A percentile compares a stretch with the other conserved stretches of the same genome.
Conservation (phyloP, 768 basidiomycete species). For the Hysterangium stoloniferum region DNA sequence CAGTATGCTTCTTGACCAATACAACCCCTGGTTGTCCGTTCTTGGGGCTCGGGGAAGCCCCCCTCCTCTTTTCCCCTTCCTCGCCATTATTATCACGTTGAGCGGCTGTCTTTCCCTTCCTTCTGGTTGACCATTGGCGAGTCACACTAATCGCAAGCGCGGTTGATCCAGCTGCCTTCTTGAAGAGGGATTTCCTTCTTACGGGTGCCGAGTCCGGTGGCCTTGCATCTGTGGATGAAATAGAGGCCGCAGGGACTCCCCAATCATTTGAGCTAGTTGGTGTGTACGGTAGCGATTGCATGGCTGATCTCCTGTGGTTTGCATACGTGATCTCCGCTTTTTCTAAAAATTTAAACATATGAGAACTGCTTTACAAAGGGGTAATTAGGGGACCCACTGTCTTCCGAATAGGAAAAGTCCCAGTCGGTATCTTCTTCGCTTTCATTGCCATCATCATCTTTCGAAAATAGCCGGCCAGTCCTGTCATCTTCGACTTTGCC, state of each 20-base stretch:
- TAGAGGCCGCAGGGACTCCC: slow-evolving; percentile 1
- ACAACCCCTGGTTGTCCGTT: too few species aligned
- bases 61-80: too few species aligned
- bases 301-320: too few species aligned
- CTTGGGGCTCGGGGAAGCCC: too few species aligned
- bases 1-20: too few species aligned
- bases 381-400: too few species aligned
- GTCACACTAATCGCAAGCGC: neutral
- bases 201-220: neutral
- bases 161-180: neutral
- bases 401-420: neutral
- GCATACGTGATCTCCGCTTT: too few species aligned
- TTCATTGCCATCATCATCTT: neutral
- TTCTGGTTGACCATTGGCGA: slow-evolving; percentile 1
- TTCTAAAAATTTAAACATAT: too few species aligned
- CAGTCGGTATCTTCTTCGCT: neutral
- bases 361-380: too few species aligned
- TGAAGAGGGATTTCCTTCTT: neutral
- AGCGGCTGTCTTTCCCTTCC: too few species aligned
- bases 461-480: neutral
- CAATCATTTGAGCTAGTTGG: neutral
- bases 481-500: neutral
- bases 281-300: too few species aligned
- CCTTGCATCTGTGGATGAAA: neutral
- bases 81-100: too few species aligned